Conservation (phyloP, 768 basidiomycete species). For the Lentinus brumalis region DNA sequence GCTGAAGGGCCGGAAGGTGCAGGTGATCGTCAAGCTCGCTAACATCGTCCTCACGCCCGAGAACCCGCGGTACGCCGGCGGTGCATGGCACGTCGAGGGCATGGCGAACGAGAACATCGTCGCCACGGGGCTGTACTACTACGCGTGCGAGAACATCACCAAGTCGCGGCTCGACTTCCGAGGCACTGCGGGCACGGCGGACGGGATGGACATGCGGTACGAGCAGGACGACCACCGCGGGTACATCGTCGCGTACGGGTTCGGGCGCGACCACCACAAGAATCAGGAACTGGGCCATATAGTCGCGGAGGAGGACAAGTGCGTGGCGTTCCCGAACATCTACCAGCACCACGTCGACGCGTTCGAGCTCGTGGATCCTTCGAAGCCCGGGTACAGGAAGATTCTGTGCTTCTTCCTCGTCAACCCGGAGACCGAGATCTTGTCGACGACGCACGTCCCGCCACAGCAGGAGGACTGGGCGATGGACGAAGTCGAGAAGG, state of each 20-base stretch:
- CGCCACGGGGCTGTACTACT: conserved; percentile 23
- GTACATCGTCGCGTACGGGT: background rate
- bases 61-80: conserved; percentile 16
- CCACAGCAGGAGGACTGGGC: conserved; percentile 36
- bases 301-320: conserved; percentile 28
- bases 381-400: conserved; percentile 41
- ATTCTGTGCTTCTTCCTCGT: conserved; percentile 42
- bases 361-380: conserved; percentile 35
- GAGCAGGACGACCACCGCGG: conserved; percentile 6
- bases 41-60: conserved; percentile 29
- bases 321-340: conserved; percentile 40
- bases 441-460: conserved; percentile 34
- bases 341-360: conserved; percentile 42
- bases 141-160: conserved; percentile 35
- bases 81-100: conserved; percentile 39
- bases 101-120: conserved; percentile 25
- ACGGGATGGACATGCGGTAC: background rate
- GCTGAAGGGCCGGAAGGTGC: conserved; percentile 19
- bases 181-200: conserved; percentile 12
- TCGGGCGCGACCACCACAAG: conserved; percentile 5
- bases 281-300: conserved; percentile 32
- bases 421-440: conserved; percentile 34
- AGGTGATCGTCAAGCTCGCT: conserved; percentile 45
- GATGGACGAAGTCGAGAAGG: background rate
- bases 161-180: conserved; percentile 36